phyloP scores from a whole-genome alignment of 139 green algal genomes.

The Marvania coccoides region DNA sequence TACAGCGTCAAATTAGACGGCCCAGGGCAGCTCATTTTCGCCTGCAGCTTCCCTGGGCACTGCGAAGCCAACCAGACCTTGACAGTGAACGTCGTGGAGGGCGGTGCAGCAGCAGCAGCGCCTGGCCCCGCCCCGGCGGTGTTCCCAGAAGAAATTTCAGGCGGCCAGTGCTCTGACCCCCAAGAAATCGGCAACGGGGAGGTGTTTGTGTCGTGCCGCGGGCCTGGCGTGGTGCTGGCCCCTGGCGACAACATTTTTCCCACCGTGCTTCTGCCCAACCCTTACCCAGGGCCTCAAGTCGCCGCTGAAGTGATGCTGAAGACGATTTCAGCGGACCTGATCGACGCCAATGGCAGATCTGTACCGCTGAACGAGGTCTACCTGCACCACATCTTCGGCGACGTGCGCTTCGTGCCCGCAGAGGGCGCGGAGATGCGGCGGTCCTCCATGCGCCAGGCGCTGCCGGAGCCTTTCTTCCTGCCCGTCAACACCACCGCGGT shows the following conservation, averaged over 20 bases:
- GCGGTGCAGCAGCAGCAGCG: not conserved
- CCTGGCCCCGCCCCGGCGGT: not conserved
- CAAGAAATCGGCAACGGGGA: not conserved
- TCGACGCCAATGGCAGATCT: not conserved
- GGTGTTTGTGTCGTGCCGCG: not conserved
- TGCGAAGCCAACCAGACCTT: not conserved
- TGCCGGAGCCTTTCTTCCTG: not conserved
- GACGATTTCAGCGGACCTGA: not conserved
- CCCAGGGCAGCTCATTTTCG: not conserved
- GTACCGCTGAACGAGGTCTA: constrained; percentile 2
- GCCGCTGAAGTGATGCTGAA: not conserved
- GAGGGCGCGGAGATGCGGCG: not conserved
- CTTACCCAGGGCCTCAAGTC: not conserved
- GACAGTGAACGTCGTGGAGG: not conserved
- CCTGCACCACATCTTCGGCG: constrained; percentile 6
- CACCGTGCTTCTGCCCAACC: not conserved
- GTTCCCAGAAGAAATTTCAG: not conserved
- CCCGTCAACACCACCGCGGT: not conserved
- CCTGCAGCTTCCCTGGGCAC: not conserved
- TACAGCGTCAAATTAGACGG: not conserved
- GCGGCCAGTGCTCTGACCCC: not conserved
- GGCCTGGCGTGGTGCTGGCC: not conserved
- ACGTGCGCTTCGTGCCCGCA: not conserved
- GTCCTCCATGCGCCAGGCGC: not conserved
- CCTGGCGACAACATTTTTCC: constrained; percentile 9